Evolutionary conservation across 192 early-diverging fungal genomes (phyloP).

Genomic region (Dimargaris verticillata): DNA sequence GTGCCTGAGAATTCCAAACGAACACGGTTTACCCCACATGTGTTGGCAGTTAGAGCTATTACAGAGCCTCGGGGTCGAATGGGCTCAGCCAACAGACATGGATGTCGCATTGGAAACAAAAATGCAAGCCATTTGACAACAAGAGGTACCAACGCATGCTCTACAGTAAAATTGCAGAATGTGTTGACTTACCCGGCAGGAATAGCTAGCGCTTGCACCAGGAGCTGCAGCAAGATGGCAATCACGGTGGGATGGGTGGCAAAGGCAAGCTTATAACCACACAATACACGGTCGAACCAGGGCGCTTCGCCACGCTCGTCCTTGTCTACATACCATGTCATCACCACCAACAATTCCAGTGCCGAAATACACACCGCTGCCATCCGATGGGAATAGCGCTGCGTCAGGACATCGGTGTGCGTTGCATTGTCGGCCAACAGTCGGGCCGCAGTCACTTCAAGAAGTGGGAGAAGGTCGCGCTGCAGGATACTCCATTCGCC

Average conservation of each 20-base stretch:
- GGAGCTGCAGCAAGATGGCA: slow-evolving; percentile 16
- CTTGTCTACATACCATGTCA: slow-evolving; percentile 70
- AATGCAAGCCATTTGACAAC: too few relatives aligned
- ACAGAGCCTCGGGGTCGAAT: too few relatives aligned
- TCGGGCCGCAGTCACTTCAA: slow-evolving; percentile 26
- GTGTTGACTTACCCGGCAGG: too few relatives aligned
- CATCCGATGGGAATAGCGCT: not conserved
- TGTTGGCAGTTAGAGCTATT: too few relatives aligned
- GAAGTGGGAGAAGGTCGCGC: slow-evolving; percentile 63
- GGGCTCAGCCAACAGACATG: too few relatives aligned
- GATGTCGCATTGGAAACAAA: too few relatives aligned
- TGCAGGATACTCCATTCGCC: slow-evolving; percentile 60
- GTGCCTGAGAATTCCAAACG: too few relatives aligned
- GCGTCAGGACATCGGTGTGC: slow-evolving; percentile 12
- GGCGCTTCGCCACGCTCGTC: slow-evolving; percentile 22
- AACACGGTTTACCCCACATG: too few relatives aligned
- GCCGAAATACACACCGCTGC: slow-evolving; percentile 15
- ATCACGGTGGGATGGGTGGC: slow-evolving; percentile 17
- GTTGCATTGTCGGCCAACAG: slow-evolving; percentile 13
- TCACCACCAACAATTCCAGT: slow-evolving; percentile 73
- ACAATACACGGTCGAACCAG: slow-evolving; percentile 33
- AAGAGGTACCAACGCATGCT: too few relatives aligned
- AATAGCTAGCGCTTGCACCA: too few relatives aligned
- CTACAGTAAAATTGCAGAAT: too few relatives aligned
- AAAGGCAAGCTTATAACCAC: slow-evolving; percentile 62